Percentiles rank a stretch among this genome's conserved stretches.
phyloP scores from a whole-genome alignment of 176 grass and related monocot genomes.

The barley (Hordeum vulgare) region MorexV3_pseudomolecules_assembly NC_058520.1:553194186-553194685 shows the following conservation, averaged over 20 bases:
- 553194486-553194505: conserved; percentile 41
- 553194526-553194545: conserved; percentile 38
- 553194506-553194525: conserved; percentile 53
- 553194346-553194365: background rate
- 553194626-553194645: conserved; percentile 79
- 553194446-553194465: background rate
- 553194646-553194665: conserved; percentile 95
- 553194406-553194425: conserved; percentile 59
- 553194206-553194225: conserved; percentile 57
- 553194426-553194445: conserved; percentile 7
- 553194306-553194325: conserved; percentile 26
- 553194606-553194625: conserved; percentile 95
- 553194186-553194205: conserved; percentile 81
- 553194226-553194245: conserved; percentile 35
- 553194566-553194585: conserved; percentile 70
- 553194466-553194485: conserved; percentile 52
- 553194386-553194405: conserved; percentile 54
- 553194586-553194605: conserved; percentile 92
- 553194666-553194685: conserved; percentile 51
- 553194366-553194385: conserved; percentile 49
- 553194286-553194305: conserved; percentile 31
- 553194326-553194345: background rate
- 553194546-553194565: conserved; percentile 55
- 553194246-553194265: background rate
- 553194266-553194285: conserved; percentile 44